Evolutionary conservation across 305 asterid genomes (phyloP).

Genomic region (Fraxinus angustifolia): DNA sequence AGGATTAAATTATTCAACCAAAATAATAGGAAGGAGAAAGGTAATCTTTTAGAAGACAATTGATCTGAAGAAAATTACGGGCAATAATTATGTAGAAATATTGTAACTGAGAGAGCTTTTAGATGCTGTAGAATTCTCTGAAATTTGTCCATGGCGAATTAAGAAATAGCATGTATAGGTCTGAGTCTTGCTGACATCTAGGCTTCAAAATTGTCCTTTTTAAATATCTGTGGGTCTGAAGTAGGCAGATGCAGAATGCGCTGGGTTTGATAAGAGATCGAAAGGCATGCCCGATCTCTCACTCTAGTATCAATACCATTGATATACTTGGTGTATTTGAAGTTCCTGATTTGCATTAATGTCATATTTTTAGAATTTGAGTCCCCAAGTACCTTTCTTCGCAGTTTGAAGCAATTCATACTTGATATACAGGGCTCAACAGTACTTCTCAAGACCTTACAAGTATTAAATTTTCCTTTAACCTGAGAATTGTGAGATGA

Average conservation of each 20-base stretch:
- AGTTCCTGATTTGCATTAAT: not conserved
- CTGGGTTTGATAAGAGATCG: not conserved
- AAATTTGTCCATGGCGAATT: not conserved
- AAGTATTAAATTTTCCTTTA: not conserved
- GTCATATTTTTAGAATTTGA: not conserved
- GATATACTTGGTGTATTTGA: not conserved
- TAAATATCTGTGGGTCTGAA: not conserved
- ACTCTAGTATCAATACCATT: not conserved
- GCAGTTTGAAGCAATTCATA: not conserved
- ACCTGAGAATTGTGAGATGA: not conserved
- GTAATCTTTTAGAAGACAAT: not conserved
- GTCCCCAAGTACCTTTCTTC: not conserved
- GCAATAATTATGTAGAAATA: not conserved
- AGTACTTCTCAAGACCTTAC: not conserved
- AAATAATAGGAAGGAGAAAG: not conserved
- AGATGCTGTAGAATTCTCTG: not conserved
- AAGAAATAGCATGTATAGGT: not conserved
- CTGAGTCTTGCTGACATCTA: not conserved
- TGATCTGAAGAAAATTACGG: not conserved
- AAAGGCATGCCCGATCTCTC: not conserved
- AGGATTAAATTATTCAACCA: not conserved
- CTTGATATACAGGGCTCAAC: not conserved
- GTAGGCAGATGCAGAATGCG: not conserved
- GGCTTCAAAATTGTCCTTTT: not conserved
- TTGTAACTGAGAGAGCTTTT: not conserved